Evolutionary conservation across 257 asterid genomes (phyloP).

Genomic region (Capsicum pubescens): DNA sequence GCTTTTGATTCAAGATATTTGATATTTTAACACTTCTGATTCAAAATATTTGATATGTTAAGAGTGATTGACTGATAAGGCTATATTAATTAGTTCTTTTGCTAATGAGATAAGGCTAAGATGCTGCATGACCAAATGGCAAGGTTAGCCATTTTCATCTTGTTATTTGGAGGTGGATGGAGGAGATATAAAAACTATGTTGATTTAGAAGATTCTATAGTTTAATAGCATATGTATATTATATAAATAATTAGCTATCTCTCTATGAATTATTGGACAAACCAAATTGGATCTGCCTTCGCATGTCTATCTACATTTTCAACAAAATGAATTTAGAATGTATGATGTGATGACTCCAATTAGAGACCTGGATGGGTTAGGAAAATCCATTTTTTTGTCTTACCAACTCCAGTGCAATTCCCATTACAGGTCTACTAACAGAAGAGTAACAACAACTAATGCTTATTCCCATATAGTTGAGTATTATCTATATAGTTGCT

Average conservation of each 20-base stretch:
- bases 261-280: background rate
- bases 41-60: background rate
- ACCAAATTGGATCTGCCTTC: background rate
- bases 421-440: background rate
- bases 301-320: slow-evolving; percentile 4
- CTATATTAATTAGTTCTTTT: background rate
- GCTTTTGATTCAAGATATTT: background rate
- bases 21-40: background rate
- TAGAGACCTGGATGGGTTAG: background rate
- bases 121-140: background rate
- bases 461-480: background rate
- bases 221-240: background rate
- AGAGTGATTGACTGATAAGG: background rate
- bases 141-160: background rate
- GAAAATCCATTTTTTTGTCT: background rate
- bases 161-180: background rate
- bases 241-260: background rate
- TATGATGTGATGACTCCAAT: background rate
- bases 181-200: background rate
- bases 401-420: background rate
- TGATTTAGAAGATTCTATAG: background rate
- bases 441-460: background rate
- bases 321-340: background rate
- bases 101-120: background rate
- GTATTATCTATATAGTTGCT: background rate